phyloP scores from a whole-genome alignment of 1,284 basidiomycete species.

The Somion occarium region DNA sequence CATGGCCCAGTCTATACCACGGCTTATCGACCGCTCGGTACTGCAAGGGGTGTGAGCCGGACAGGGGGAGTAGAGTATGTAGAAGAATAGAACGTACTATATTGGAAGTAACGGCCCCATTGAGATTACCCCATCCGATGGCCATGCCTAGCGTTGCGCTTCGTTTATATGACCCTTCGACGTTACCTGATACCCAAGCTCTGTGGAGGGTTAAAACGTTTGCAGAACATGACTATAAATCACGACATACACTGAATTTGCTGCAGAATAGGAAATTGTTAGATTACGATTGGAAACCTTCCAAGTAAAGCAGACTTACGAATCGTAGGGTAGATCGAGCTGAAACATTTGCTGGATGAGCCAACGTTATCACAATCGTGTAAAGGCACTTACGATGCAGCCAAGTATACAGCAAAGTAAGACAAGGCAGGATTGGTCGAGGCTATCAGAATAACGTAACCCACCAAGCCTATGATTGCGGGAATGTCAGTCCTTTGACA shows the following conservation, averaged over 20 bases:
- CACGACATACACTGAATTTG: constrained; percentile 41
- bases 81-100: constrained; percentile 39
- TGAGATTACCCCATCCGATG: constrained; percentile 65
- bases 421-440: constrained; percentile 40
- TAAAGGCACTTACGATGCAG: constrained; percentile 35
- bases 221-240: background rate
- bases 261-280: constrained; percentile 18
- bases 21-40: constrained; percentile 65
- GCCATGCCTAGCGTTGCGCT: constrained; percentile 69
- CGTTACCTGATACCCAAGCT: constrained; percentile 47
- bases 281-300: background rate
- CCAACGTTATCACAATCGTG: background rate
- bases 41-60: constrained; percentile 24
- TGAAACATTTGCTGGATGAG: constrained; percentile 18
- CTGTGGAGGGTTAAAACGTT: constrained; percentile 17
- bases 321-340: constrained; percentile 43
- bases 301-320: constrained; percentile 29
- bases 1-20: constrained; percentile 67
- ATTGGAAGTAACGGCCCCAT: constrained; percentile 69
- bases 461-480: constrained; percentile 33
- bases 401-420: constrained; percentile 43
- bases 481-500: background rate
- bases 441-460: constrained; percentile 47
- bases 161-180: constrained; percentile 67
- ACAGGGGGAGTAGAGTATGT: background rate